Evolutionary conservation across 495 filamentous ascomycete species (phyloP), one percentile per base, ranked within the genome.

Genomic region (Xylaria scruposa): DNA sequence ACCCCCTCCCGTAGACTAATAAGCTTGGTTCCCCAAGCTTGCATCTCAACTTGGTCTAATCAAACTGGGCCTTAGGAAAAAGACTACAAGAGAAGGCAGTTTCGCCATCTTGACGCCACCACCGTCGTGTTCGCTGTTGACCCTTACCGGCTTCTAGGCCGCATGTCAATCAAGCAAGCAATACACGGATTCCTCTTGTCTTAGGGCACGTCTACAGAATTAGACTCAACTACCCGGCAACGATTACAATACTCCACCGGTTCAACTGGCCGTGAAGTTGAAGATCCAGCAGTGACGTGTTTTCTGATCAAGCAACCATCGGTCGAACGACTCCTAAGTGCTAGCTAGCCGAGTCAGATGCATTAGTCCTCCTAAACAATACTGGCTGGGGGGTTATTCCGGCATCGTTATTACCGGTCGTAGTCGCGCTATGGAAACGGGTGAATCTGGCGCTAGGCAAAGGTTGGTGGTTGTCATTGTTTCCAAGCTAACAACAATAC

Each of bases 401-500:
- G 78, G 76, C 69, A 77, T 70, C 70, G 72, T 63, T 59, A 71
- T 75, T 36, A 63, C 68, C 75, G 74, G 78, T 74, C 68, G 76
- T 67, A 76, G 75, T 78, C 82, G 80, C 84, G 85, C 80, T 83
- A 87, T 87, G 85, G 85, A 86, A 83, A 80, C 78, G 83, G 85
- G 83, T 75, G 84, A 83, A 73, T 78, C 78, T 79, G 80, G 81
- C 72, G 76, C 78, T 78, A 84, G 83, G 78, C 81, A 84, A 83
- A 87, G 85, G 85, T 87, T 77, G 74, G 83, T 81, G 77, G 36
- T 78, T 73, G 70, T 73, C 51, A 67, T 56, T 70, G 12, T 54
- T 17, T 33, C 60, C 17, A 59, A 65, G 74, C 74, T 71, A 71
- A 46, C 21, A 54, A 9, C 49, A 21, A 66, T n/a, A 21, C 51